Base-by-base conservation (phyloP, 192 early-diverging fungal genomes). In the Mortierella claussenii region DNA sequence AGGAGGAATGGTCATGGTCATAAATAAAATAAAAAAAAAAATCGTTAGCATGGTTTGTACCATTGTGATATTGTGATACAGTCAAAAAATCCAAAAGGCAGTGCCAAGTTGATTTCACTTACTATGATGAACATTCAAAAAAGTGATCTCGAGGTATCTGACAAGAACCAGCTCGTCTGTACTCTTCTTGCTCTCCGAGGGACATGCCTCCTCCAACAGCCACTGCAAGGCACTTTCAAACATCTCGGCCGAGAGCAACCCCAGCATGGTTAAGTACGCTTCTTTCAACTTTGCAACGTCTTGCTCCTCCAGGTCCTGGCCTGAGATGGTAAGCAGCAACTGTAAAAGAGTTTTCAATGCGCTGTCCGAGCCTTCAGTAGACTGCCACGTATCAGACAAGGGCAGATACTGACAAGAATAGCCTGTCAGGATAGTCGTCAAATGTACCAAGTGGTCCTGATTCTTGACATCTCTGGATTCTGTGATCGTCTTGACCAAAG, bases 381-480 rank as follows among this genome's bases (percentile, higher is more conserved):
- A 28, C 11, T 44, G 7, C 70, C 70, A 75, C 0, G 62, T 40
- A 18, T 55, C 32, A 3, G 73, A 56, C 0, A 51, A 30, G 0
- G 73, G 58, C 20, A 76, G 17, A 26, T 76, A 76, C 37, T 76
- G 64, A 32, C 73, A 76, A 18, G 73, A 66, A 18, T 76, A 76
- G 4, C 43, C 59, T 3, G 73, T 62, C 65, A 76, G 51, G 4
- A 76, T 26, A 10, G 73, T 53, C 12, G 53, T 37, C 3, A 76
- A 27, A 30, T 67, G 73, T 0, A 36, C 30, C 5, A 13, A 3
- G 21, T 34, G 24, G 27, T 3, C 17, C 1, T 52, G 18, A 6
- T 53, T 40, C 20, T 32, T 1, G 24, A 36, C 30, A 2, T 56
- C 47, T 0, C 4, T 6, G 33, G 17, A 3, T 6, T 51, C 23